Evolutionary conservation across 2,329 filamentous ascomycete species (phyloP), one percentile per base, ranked within the genome.

Genomic region (Penicillium sp.): DNA sequence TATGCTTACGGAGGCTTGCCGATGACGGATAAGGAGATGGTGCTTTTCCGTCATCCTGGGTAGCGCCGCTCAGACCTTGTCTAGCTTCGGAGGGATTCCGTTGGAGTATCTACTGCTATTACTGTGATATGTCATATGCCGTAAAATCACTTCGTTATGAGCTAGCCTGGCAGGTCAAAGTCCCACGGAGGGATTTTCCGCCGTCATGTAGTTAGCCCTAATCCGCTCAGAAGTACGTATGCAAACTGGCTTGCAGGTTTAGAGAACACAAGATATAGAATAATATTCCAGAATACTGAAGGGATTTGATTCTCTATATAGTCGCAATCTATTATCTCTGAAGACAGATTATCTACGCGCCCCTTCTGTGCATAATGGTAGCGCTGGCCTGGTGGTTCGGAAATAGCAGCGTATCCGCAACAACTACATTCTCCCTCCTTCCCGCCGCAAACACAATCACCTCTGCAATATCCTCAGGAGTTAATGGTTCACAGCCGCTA

Each of bases 381-480:
- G 58, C 58, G 44, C 58, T 60, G 15, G 58, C 58, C 44, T 60
- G 58, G n/a, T 60, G 58, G 19, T 60, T 60, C 15, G 58, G 58
- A 29, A 55, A 60, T 11, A 60, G 38, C 30, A 60, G 13, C 2
- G 50, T 60, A 38, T 60, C 58, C 5, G 58, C 58, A 26, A 60
- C 44, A 41, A 60, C 51, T 9, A 55, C 58, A 47, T 60, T 60
- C 58, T 60, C 58, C 29, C 58, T 53, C 21, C 58, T 53, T 13
- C 41, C 50, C 46, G 50, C 50, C 11, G 58, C 30, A 50, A 60
- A 60, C 19, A 60, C 58, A 49, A 60, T 55, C 13, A 54, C 58
- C 58, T 60, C 58, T 29, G 58, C 58, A 15, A 60, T 21, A 47
- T 60, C 50, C 21, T 60, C 58, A 11, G 58, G 58, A 13, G 58